Conservation (phyloP, 192 early-diverging fungal genomes). For the Lunasporangiospora selenospora region DNA sequence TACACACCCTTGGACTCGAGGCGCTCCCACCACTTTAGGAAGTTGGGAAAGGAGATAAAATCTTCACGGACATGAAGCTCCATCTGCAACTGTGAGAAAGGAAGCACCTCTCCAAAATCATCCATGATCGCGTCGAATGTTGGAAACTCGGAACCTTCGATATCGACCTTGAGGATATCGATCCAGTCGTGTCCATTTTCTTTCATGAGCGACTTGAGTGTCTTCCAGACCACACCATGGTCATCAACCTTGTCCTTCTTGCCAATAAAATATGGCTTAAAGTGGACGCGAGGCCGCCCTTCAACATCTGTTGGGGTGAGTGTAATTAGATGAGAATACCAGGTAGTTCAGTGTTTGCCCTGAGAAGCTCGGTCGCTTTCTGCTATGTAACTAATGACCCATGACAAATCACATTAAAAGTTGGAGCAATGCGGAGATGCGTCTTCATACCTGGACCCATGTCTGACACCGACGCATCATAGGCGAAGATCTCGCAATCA, state of each 20-base stretch:
- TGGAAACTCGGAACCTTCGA: conserved; percentile 31
- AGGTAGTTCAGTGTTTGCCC: too few relatives aligned
- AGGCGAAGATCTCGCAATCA: conserved; percentile 39
- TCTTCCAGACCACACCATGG: conserved; percentile 23
- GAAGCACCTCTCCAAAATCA: conserved; percentile 35
- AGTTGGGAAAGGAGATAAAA: conserved; percentile 6
- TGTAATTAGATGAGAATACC: too few relatives aligned
- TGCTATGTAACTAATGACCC: too few relatives aligned
- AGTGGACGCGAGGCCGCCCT: conserved; percentile 12
- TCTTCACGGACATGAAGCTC: conserved; percentile 22
- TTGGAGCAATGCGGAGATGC: too few relatives aligned
- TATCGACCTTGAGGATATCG: conserved; percentile 44
- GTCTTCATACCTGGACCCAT: conserved; percentile 30
- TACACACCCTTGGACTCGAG: conserved; percentile 34
- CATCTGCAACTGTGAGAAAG: conserved; percentile 37
- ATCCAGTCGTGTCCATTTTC: conserved; percentile 49
- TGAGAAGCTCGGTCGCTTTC: too few relatives aligned
- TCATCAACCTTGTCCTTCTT: conserved; percentile 7
- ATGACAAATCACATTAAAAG: too few relatives aligned
- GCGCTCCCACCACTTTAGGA: conserved; percentile 34
- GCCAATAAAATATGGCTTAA: conserved; percentile 34
- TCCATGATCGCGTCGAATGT: conserved; percentile 42
- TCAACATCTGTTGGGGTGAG: conserved; percentile 28
- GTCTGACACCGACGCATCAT: conserved; percentile 25
- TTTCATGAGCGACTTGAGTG: conserved; percentile 26